Conservation (phyloP, 2,329 filamentous ascomycete genomes). For the Aspergillus fischeri region DNA sequence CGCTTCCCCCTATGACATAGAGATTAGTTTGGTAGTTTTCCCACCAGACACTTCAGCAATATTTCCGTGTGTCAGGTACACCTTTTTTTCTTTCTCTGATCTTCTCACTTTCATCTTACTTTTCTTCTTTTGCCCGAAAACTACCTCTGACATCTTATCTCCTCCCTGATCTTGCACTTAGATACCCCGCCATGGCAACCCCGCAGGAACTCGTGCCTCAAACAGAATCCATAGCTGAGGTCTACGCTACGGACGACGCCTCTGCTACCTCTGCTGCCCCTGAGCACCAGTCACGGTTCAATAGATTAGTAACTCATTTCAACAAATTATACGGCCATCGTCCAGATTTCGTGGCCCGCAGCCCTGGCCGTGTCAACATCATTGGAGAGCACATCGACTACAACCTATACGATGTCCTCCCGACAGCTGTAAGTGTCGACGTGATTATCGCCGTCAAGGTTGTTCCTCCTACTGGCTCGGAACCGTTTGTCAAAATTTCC, state of each 20-base stretch:
- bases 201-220: constrained; percentile 61
- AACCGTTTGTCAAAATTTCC: constrained; percentile 67
- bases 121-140: not conserved
- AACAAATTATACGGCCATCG: constrained; percentile 62
- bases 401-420: constrained; percentile 90
- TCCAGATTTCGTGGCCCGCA: constrained; percentile 79
- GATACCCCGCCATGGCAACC: constrained; percentile 34
- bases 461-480: constrained; percentile 39
- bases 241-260: constrained; percentile 75
- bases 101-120: constrained; percentile 3
- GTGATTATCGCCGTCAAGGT: constrained; percentile 75
- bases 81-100: not conserved
- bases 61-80: not conserved
- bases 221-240: constrained; percentile 69
- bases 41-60: not conserved
- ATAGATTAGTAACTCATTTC: constrained; percentile 67
- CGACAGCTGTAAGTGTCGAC: constrained; percentile 92
- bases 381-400: constrained; percentile 99
- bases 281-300: constrained; percentile 70
- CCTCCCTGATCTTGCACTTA: not conserved
- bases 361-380: constrained; percentile 93
- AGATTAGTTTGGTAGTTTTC: not conserved
- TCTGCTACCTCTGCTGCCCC: constrained; percentile 68
- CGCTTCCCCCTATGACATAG: not conserved
- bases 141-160: not conserved